phyloP scores from a whole-genome alignment of 352 stramenopile species.

The Phytopythium delawarense region DNA sequence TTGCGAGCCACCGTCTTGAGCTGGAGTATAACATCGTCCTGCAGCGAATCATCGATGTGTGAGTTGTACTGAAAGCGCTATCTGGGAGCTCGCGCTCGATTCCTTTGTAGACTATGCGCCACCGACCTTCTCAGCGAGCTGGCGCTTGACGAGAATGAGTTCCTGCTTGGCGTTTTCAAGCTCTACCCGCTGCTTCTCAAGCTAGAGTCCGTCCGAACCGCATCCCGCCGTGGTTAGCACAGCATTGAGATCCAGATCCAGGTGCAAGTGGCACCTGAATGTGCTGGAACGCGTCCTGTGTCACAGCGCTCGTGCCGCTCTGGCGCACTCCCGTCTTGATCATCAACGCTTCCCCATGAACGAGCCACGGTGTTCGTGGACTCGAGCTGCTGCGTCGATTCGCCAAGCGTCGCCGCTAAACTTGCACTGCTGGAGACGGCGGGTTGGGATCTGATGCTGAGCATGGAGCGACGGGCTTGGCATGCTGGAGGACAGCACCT shows the following conservation, averaged over 20 bases:
- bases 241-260: not conserved
- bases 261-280: constrained; percentile 13
- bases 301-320: not conserved
- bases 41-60: not conserved
- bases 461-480: too few relatives aligned
- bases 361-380: not conserved
- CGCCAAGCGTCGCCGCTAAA: constrained; percentile 5
- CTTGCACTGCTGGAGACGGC: too few relatives aligned
- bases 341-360: constrained; percentile 2
- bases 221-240: not conserved
- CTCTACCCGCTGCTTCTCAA: constrained; percentile 48
- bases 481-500: too few relatives aligned
- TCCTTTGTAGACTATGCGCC: not conserved
- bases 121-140: constrained; percentile 35
- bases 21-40: constrained; percentile 57
- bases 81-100: not conserved
- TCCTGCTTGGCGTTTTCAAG: constrained; percentile 59
- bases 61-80: too few relatives aligned
- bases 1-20: constrained; percentile 53
- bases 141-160: constrained; percentile 32
- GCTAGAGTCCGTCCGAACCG: constrained; percentile 11
- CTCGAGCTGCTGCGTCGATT: not conserved
- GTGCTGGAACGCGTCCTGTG: constrained; percentile 7
- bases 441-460: too few relatives aligned
- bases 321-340: not conserved